A percentile compares a stretch with the other conserved stretches of the same genome.
Conservation (phyloP, 371 early-diverging fungal genomes). For the Mucor lusitanicus region DNA sequence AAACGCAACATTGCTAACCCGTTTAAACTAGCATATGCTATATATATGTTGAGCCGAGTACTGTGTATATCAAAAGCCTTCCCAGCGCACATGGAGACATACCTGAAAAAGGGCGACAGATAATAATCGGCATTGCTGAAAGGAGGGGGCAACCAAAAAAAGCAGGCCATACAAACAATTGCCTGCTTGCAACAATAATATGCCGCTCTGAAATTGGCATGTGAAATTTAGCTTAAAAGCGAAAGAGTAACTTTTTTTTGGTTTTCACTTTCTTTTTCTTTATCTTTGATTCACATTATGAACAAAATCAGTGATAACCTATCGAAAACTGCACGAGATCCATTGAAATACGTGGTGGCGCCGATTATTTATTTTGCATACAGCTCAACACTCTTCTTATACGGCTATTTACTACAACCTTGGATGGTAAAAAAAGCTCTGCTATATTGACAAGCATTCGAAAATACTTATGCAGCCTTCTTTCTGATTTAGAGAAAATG, state of each 20-base stretch:
- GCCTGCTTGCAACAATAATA: too few species aligned
- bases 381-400: slow-evolving; percentile 18
- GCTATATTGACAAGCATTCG: neutral
- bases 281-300: neutral
- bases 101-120: too few species aligned
- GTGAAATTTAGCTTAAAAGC: too few species aligned
- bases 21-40: too few species aligned
- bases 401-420: slow-evolving; percentile 28
- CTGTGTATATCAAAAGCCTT: too few species aligned
- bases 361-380: slow-evolving; percentile 33
- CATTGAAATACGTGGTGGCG: slow-evolving; percentile 28
- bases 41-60: too few species aligned
- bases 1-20: too few species aligned
- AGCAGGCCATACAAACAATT: too few species aligned
- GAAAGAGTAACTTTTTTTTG: neutral
- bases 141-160: too few species aligned
- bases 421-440: slow-evolving; percentile 22
- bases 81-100: too few species aligned
- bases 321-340: slow-evolving; percentile 15
- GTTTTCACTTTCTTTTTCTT: neutral
- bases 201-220: too few species aligned
- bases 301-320: neutral
- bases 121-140: too few species aligned
- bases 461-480: neutral
- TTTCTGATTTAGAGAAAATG: slow-evolving; percentile 22